Evolutionary conservation across 345 rosid genomes (phyloP).

Genomic region (Gossypium mustelinum): DNA sequence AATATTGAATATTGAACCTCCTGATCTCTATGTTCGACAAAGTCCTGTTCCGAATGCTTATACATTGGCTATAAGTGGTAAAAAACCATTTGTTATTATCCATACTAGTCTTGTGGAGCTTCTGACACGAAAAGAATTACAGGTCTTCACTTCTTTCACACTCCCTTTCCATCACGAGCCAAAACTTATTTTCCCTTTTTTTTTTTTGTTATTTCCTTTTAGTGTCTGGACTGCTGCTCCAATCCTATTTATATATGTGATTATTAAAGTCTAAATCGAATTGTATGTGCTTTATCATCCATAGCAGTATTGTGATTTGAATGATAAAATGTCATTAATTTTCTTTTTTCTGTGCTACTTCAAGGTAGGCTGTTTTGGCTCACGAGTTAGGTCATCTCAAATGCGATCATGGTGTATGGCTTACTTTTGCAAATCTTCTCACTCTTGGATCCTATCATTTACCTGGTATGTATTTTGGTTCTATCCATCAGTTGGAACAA

Average conservation of each 20-base stretch:
- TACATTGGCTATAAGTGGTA: constrained; percentile 74
- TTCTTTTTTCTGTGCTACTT: constrained; percentile 10
- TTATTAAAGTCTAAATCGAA: not conserved
- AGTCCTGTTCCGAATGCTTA: constrained; percentile 87
- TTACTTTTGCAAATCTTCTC: constrained; percentile 88
- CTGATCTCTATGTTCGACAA: constrained; percentile 87
- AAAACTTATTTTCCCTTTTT: not conserved
- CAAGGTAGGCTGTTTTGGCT: constrained; percentile 80
- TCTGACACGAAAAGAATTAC: constrained; percentile 70
- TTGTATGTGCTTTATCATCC: not conserved
- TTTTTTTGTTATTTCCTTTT: not conserved
- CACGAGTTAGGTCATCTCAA: constrained; percentile 95
- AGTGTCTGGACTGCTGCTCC: not conserved
- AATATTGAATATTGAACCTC: constrained; percentile 72
- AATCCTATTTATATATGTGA: not conserved
- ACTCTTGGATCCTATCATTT: constrained; percentile 82
- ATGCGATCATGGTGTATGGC: constrained; percentile 98
- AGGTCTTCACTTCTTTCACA: constrained; percentile 43
- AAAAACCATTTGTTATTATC: constrained; percentile 81
- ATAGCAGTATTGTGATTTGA: not conserved
- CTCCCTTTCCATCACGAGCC: not conserved
- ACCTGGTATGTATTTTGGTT: constrained; percentile 57
- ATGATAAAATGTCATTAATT: constrained; percentile 21
- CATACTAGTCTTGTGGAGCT: constrained; percentile 92
- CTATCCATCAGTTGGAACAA: not conserved